Percentiles rank a stretch among this genome's conserved stretches.
Evolutionary conservation across 2,329 filamentous ascomycete genomes (phyloP).

Genomic region (Xylariaceae sp.): DNA sequence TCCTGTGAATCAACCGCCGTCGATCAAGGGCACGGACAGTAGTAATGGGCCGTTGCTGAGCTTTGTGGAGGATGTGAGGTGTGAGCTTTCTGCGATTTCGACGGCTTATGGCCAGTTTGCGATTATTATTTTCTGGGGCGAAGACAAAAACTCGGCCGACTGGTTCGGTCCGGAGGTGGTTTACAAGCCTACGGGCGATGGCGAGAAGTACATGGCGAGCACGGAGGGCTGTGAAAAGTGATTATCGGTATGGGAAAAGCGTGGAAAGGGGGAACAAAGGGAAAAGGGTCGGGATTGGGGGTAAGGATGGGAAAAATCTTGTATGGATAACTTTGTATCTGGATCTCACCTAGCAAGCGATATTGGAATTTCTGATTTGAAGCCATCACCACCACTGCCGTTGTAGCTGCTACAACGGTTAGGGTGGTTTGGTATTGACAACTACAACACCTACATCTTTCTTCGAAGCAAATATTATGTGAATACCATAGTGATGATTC

Average conservation of each 20-base stretch:
- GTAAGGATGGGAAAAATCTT: neutral
- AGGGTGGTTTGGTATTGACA: no score
- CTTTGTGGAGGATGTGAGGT: conserved; percentile 11
- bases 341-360: neutral
- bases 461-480: no score
- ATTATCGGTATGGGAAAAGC: neutral
- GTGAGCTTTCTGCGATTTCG: conserved; percentile 3
- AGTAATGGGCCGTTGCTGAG: conserved; percentile 7
- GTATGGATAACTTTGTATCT: no score
- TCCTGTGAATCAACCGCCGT: conserved; percentile 9
- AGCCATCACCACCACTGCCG: neutral
- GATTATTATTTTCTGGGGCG: conserved; percentile 16
- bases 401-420: neutral
- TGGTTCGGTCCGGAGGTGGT: conserved; percentile 13
- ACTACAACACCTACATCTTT: no score
- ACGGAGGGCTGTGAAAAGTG: neutral
- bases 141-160: conserved; percentile 14
- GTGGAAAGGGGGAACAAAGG: neutral
- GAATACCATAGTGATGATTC: no score
- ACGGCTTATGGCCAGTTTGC: conserved; percentile 10
- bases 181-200: conserved; percentile 10
- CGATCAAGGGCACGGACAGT: conserved; percentile 12
- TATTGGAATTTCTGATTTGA: neutral
- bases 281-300: neutral
- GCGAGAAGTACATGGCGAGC: conserved; percentile 7